A percentile compares a stretch with the other conserved stretches of the same genome.
Evolutionary conservation across 768 basidiomycete species (phyloP).

Genomic region (Hygrophoropsis aurantiaca): DNA sequence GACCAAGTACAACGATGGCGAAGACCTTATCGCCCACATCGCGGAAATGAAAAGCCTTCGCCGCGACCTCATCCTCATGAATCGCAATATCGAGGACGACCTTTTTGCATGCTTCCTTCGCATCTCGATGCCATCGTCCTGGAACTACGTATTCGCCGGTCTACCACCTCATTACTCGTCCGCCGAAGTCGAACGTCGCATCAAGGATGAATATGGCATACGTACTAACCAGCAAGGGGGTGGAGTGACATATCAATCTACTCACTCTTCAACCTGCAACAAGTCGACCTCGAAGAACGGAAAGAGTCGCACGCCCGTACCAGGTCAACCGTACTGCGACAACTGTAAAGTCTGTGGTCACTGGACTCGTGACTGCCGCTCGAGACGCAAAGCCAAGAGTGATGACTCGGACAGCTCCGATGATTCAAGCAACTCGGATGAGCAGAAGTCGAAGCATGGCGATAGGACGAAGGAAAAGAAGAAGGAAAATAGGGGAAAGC

Average conservation of each 20-base stretch:
- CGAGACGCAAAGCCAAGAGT: neutral
- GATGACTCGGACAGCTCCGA: too few species aligned
- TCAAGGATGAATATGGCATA: neutral
- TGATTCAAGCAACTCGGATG: neutral
- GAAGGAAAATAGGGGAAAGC: neutral
- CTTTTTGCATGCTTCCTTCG: constrained; percentile 14
- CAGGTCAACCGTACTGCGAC: constrained; percentile 3
- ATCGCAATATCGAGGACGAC: constrained; percentile 5
- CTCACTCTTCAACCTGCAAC: too few species aligned
- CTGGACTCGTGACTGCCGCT: constrained; percentile 2
- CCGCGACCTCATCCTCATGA: constrained; percentile 9
- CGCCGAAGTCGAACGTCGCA: constrained; percentile 3
- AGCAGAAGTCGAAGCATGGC: neutral
- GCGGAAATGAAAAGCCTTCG: constrained; percentile 13
- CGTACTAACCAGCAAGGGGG: too few species aligned
- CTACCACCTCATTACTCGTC: constrained; percentile 13
- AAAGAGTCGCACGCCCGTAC: neutral
- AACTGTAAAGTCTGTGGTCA: constrained; percentile 4
- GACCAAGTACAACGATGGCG: constrained; percentile 6
- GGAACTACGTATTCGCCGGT: constrained; percentile 14
- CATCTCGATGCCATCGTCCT: constrained; percentile 12
- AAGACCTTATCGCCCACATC: constrained; percentile 9
- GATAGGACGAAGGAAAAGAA: neutral
- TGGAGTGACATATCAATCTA: too few species aligned
- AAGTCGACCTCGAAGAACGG: too few species aligned